phyloP scores from a whole-genome alignment of 2,329 filamentous ascomycete species.

The Colletotrichum sp. region DNA sequence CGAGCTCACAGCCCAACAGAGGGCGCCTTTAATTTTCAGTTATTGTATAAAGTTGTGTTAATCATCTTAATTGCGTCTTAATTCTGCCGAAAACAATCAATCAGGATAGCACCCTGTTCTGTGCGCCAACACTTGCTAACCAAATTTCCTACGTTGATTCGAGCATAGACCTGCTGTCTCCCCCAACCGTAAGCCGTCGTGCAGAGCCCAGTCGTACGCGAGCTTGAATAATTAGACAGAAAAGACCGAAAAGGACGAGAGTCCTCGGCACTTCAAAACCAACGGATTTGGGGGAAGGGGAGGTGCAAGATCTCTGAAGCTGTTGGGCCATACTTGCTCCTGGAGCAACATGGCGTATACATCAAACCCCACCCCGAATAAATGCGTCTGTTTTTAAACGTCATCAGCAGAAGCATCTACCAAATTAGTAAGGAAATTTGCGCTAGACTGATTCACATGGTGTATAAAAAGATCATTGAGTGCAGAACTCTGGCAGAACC shows the following conservation, averaged over 20 bases:
- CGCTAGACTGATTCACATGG: too few species aligned
- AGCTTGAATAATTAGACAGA: neutral
- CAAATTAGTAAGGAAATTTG: too few species aligned
- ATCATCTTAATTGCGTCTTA: rapidly evolving
- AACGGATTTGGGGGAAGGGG: rapidly evolving
- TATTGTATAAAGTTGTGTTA: neutral
- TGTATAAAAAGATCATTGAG: too few species aligned
- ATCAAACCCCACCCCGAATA: too few species aligned
- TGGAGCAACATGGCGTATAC: neutral
- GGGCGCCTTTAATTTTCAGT: neutral
- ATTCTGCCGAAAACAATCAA: rapidly evolving
- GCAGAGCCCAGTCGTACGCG: neutral
- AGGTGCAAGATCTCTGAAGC: neutral
- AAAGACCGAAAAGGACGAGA: neutral
- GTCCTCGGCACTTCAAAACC: rapidly evolving
- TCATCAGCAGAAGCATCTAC: too few species aligned
- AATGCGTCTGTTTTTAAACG: too few species aligned
- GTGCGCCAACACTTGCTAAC: neutral
- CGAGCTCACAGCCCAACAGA: neutral
- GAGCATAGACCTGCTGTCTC: neutral
- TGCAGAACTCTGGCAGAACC: rapidly evolving
- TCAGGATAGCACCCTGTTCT: rapidly evolving
- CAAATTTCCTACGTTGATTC: neutral
- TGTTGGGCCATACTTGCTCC: neutral
- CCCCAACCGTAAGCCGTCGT: neutral